Conservation (phyloP, 2,329 filamentous ascomycete genomes). For the Tolypocladium endophyticum region DNA sequence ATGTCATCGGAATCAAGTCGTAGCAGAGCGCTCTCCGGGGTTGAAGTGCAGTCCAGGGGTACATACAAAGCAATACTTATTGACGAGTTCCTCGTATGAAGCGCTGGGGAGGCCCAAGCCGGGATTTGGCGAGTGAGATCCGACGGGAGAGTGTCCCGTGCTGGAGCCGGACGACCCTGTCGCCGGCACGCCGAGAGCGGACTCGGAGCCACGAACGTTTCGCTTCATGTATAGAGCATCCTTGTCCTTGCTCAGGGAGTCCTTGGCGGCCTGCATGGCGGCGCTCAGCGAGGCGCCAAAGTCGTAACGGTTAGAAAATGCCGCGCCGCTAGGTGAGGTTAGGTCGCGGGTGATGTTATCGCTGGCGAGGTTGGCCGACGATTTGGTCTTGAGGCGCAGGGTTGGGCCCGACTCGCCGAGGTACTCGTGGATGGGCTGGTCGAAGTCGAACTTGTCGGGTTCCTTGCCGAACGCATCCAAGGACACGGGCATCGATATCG, state of each 20-base stretch:
- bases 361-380: slow-evolving; percentile 50
- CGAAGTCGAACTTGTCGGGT: slow-evolving; percentile 43
- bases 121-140: slow-evolving; percentile 41
- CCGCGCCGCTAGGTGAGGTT: slow-evolving; percentile 51
- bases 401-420: slow-evolving; percentile 51
- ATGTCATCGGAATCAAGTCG: slow-evolving; percentile 4
- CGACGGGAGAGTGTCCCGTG: slow-evolving; percentile 16
- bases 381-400: slow-evolving; percentile 63
- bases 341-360: slow-evolving; percentile 46
- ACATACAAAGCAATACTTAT: slow-evolving; percentile 99
- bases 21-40: slow-evolving; percentile 10
- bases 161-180: slow-evolving; percentile 9
- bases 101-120: slow-evolving; percentile 60
- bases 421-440: slow-evolving; percentile 49
- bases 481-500: slow-evolving; percentile 44
- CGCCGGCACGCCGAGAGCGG: slow-evolving; percentile 9
- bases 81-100: slow-evolving; percentile 92
- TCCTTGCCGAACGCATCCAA: slow-evolving; percentile 64
- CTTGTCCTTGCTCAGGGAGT: slow-evolving; percentile 45
- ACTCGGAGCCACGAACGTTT: slow-evolving; percentile 20
- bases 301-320: slow-evolving; percentile 89
- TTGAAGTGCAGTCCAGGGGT: slow-evolving; percentile 29
- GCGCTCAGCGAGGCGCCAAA: slow-evolving; percentile 86
- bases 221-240: slow-evolving; percentile 49
- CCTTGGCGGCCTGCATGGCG: slow-evolving; percentile 66